Evolutionary conservation across 257 asterid genomes (phyloP).

Genomic region (Thymus quinquecostatus): DNA sequence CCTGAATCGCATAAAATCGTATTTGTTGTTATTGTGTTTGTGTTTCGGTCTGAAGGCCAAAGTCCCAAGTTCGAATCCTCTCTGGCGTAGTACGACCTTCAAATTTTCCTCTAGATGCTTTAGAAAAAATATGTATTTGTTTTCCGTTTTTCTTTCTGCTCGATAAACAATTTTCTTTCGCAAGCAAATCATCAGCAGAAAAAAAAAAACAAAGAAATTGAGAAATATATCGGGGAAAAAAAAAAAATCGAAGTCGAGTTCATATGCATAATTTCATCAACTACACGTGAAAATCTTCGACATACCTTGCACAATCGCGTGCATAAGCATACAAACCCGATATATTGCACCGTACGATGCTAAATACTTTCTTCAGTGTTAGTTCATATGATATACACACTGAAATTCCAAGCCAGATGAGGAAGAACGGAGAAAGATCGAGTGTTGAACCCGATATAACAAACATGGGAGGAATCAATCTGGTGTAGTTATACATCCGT

Average conservation of each 20-base stretch:
- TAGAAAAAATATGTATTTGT: too few species aligned
- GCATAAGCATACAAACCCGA: background rate
- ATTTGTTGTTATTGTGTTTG: too few species aligned
- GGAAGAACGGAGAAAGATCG: background rate
- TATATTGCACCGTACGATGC: background rate
- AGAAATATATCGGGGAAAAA: too few species aligned
- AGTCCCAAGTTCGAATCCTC: too few species aligned
- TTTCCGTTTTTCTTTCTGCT: background rate
- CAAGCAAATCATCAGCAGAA: background rate
- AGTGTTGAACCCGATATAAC: background rate
- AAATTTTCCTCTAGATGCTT: too few species aligned
- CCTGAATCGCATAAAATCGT: too few species aligned
- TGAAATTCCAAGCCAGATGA: background rate
- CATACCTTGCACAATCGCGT: background rate
- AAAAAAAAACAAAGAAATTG: background rate
- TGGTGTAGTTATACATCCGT: background rate
- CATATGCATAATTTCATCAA: background rate
- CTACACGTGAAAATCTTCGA: background rate
- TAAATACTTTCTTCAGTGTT: background rate
- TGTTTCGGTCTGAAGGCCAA: too few species aligned
- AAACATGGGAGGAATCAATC: constrained; percentile 9
- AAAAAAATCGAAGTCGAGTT: too few species aligned
- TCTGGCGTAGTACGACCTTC: too few species aligned
- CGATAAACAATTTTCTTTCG: background rate
- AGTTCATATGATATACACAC: background rate